Evolutionary conservation across 2,329 filamentous ascomycete species (phyloP), one percentile per base, ranked within the genome.

Genomic region (Neonectria coccinea): DNA sequence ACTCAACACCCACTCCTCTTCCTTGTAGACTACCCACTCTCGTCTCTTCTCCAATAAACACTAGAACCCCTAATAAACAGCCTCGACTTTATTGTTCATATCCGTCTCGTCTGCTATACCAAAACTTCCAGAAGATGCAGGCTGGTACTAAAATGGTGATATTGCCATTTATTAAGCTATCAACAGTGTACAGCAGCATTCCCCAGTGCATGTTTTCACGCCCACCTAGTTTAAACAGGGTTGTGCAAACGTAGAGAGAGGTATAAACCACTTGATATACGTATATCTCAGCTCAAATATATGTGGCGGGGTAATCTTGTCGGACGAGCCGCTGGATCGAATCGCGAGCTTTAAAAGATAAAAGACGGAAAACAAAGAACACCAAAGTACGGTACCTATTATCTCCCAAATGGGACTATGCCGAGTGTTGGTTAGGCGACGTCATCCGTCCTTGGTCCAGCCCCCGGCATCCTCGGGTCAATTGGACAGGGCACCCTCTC

Each of bases 391-490:
- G 36, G 12, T 20, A 22, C 29, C 9, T 22, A 14, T n/a, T 10
- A 44, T 27, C 7, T 36, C 25, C 22, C 31, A n/a, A 41, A 57
- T 20, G 12, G 56, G 45, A 50, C 33, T 12, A 33, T 36, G 44
- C 36, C 45, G 45, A 51, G 33, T 44, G 52, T 62, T 62, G 52
- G 33, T 56, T 45, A 27, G 45, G 52, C 45, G 59, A 62, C 33
- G 33, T 50, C 29, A 42, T 18, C 16, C 6, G 27, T 50, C 50
- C 51, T 27, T 53, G 48, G 31, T 53, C 39, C 27, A 29, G 22
- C 25, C 29, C 33, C 33, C 59, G 25, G 56, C 62, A 63, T 58
- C 51, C 55, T 20, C 31, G 33, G 33, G 50, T 56, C 54, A 56
- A 52, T 39, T 56, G 36, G 39, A 50, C 52, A 52, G 44, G 59